A percentile compares a stretch with the other conserved stretches of the same genome.
phyloP scores from a whole-genome alignment of 768 basidiomycete genomes.

The Rhodocollybia butyracea region DNA sequence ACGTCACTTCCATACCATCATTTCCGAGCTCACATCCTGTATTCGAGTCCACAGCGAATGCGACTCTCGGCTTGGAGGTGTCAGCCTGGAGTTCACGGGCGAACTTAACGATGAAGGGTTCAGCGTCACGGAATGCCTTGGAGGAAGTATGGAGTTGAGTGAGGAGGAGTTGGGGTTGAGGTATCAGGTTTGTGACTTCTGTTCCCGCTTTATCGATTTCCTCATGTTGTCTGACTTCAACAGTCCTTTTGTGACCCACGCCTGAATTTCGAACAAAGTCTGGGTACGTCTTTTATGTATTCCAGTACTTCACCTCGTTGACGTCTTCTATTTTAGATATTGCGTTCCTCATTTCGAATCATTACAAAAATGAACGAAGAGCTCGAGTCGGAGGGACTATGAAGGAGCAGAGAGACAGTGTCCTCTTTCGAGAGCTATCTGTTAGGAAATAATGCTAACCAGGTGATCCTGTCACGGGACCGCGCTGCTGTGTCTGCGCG shows the following conservation, averaged over 20 bases:
- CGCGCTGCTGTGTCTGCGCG: too few relatives aligned
- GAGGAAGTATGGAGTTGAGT: constrained; percentile 91
- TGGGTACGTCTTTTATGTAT: constrained; percentile 54
- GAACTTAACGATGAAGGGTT: constrained; percentile 89
- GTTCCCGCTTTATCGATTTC: not conserved
- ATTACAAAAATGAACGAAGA: constrained; percentile 66
- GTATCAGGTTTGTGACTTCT: constrained; percentile 61
- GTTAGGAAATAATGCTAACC: too few relatives aligned
- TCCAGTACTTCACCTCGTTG: not conserved
- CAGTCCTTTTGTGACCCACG: constrained; percentile 93
- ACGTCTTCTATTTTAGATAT: constrained; percentile 42
- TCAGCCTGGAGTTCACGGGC: constrained; percentile 91
- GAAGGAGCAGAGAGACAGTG: too few relatives aligned
- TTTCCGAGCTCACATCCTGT: constrained; percentile 80
- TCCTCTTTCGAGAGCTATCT: too few relatives aligned
- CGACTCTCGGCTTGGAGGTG: constrained; percentile 74
- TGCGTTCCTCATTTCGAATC: constrained; percentile 81
- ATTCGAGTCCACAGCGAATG: constrained; percentile 75
- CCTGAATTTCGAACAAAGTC: constrained; percentile 89
- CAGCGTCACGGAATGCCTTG: constrained; percentile 94
- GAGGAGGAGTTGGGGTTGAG: constrained; percentile 89
- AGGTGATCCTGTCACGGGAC: too few relatives aligned
- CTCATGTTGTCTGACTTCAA: not conserved
- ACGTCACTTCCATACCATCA: constrained; percentile 84
- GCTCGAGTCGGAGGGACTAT: too few relatives aligned